Percentiles rank a stretch among this genome's conserved stretches.
phyloP scores from a whole-genome alignment of 768 basidiomycete species.

The Mycena kentingensis region DNA sequence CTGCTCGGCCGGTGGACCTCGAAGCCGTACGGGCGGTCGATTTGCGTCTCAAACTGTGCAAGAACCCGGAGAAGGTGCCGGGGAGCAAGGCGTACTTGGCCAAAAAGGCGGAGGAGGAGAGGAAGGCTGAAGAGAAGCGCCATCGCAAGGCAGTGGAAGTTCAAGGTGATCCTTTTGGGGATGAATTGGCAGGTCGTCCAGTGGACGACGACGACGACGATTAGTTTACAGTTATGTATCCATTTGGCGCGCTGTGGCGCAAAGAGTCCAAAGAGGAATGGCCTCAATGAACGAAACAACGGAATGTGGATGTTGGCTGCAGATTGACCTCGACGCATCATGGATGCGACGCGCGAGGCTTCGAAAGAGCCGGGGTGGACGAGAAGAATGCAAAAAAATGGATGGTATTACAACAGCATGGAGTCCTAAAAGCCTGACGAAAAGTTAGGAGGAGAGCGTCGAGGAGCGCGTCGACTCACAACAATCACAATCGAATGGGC shows the following conservation, averaged over 20 bases:
- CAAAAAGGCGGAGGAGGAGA: constrained; percentile 72
- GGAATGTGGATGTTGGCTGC: constrained; percentile 53
- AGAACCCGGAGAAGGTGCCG: constrained; percentile 93
- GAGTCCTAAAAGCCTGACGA: constrained; percentile 28
- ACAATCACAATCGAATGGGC: constrained; percentile 89
- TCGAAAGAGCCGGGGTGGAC: constrained; percentile 41
- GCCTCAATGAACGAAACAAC: constrained; percentile 25
- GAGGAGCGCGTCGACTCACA: constrained; percentile 51
- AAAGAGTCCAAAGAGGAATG: constrained; percentile 19
- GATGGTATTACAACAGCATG: constrained; percentile 3
- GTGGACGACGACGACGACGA: constrained; percentile 68
- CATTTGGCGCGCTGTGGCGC: constrained; percentile 22
- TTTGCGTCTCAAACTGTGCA: constrained; percentile 80
- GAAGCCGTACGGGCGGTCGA: constrained; percentile 90
- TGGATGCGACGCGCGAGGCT: constrained; percentile 41
- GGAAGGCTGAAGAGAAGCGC: constrained; percentile 68
- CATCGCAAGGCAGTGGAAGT: constrained; percentile 57
- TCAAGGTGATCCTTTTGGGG: constrained; percentile 72
- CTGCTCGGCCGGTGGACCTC: constrained; percentile 69
- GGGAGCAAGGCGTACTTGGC: constrained; percentile 83
- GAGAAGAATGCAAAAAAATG: constrained; percentile 24
- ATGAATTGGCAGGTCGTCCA: constrained; percentile 44
- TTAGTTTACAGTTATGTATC: constrained; percentile 32
- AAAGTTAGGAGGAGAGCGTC: background rate
- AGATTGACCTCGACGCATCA: constrained; percentile 60